phyloP scores from a whole-genome alignment of 176 grass and related monocot genomes.

The Microstegium vimineum region DNA sequence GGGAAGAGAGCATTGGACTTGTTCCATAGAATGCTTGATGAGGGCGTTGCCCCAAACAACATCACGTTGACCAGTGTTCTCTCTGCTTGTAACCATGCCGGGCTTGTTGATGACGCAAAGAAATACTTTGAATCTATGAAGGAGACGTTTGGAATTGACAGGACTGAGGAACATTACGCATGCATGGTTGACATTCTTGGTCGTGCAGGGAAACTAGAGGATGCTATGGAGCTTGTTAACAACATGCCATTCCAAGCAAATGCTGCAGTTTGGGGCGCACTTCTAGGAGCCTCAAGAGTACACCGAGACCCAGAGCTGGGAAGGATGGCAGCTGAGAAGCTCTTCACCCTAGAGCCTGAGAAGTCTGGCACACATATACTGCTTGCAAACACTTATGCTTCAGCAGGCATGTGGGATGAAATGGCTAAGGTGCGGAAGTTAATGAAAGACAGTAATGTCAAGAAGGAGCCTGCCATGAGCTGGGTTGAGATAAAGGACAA shows the following conservation, averaged over 20 bases:
- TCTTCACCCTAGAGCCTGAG: constrained; percentile 76
- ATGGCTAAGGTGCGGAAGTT: constrained; percentile 59
- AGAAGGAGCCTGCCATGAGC: constrained; percentile 82
- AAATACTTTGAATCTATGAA: constrained; percentile 78
- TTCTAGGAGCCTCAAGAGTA: constrained; percentile 63
- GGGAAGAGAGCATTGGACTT: constrained; percentile 62
- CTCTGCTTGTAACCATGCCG: constrained; percentile 80
- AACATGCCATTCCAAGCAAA: constrained; percentile 77
- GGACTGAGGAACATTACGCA: constrained; percentile 77
- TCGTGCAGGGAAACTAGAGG: constrained; percentile 66
- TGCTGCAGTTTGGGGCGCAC: constrained; percentile 68
- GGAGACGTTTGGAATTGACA: constrained; percentile 66
- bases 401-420: constrained; percentile 66
- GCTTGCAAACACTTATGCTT: constrained; percentile 76
- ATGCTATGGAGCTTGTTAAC: constrained; percentile 73
- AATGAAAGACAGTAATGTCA: constrained; percentile 67
- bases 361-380: constrained; percentile 81
- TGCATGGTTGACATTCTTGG: constrained; percentile 92
- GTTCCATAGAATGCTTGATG: constrained; percentile 64
- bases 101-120: constrained; percentile 67
- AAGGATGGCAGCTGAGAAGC: constrained; percentile 58
- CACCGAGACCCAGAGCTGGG: constrained; percentile 60
- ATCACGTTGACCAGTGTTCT: constrained; percentile 85
- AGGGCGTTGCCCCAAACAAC: constrained; percentile 66
- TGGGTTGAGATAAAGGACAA: constrained; percentile 90